Conservation (phyloP, 495 filamentous ascomycete genomes). For the Xylaria telfairii region DNA sequence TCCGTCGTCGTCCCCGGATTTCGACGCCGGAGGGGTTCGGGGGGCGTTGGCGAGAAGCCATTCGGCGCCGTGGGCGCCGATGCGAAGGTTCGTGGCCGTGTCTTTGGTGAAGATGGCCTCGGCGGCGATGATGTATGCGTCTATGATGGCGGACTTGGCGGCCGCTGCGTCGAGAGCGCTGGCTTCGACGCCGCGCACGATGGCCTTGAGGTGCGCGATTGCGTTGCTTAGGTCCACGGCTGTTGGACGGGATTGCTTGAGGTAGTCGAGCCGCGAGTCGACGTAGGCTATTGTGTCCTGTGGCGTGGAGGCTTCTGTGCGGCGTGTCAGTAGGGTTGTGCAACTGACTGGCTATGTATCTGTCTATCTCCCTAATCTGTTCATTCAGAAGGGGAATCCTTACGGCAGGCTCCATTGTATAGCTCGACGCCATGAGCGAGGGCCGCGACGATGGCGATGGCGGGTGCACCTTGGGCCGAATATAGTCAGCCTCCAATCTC, state of each 20-base stretch:
- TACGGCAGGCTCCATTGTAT: constrained; percentile 57
- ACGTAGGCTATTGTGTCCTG: constrained; percentile 72
- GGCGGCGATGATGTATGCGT: constrained; percentile 75
- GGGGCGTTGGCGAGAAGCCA: constrained; percentile 69
- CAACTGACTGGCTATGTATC: too few species aligned
- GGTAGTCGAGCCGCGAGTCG: constrained; percentile 75
- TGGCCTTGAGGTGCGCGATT: constrained; percentile 72
- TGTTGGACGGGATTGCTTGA: constrained; percentile 86
- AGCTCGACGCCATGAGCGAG: constrained; percentile 83
- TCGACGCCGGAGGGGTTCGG: constrained; percentile 34
- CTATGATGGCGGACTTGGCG: constrained; percentile 54
- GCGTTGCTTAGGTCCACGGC: constrained; percentile 95
- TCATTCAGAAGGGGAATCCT: constrained; percentile 21
- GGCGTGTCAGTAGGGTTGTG: not conserved
- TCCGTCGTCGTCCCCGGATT: constrained; percentile 45
- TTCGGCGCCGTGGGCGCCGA: constrained; percentile 80
- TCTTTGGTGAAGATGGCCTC: constrained; percentile 90
- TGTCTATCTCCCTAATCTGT: not conserved
- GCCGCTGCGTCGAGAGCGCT: constrained; percentile 39
- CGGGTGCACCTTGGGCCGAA: constrained; percentile 69
- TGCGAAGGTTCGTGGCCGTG: constrained; percentile 80
- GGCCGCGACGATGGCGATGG: constrained; percentile 95
- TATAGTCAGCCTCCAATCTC: not conserved
- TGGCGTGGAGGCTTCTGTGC: constrained; percentile 43
- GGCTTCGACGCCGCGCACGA: constrained; percentile 51